These are phyloP conservation scores for Erigeron canadensis DNA, from an alignment of 129 eudicot genomes.

Conservation along the genomic window DNA sequence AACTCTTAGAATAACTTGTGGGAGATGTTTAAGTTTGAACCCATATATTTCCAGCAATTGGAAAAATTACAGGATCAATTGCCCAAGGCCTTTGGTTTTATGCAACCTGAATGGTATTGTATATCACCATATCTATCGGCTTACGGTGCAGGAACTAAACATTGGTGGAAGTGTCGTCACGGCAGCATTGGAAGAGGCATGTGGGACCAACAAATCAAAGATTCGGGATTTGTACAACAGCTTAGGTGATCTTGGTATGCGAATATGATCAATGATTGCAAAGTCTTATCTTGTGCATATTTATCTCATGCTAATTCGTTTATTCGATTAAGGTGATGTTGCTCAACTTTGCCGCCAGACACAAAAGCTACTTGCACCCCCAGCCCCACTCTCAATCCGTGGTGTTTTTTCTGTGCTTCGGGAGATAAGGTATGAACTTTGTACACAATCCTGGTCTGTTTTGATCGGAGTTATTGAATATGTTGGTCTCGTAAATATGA, in stretches of 20 bases:
- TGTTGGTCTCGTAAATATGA: constrained; percentile 7
- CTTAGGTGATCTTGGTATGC: constrained; percentile 95
- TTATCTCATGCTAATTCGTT: constrained; percentile 25
- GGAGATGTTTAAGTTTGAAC: not conserved
- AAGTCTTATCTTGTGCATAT: not conserved
- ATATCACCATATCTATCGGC: not conserved
- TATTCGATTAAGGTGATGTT: constrained; percentile 74
- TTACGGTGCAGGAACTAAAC: constrained; percentile 68
- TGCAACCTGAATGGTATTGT: not conserved
- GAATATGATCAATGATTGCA: not conserved
- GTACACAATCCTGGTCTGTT: not conserved
- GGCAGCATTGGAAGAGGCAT: constrained; percentile 87
- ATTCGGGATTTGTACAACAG: constrained; percentile 68
- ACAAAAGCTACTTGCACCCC: constrained; percentile 83
- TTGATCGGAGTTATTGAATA: not conserved
- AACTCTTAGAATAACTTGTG: not conserved
- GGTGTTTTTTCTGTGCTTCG: constrained; percentile 73
- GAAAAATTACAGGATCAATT: not conserved
- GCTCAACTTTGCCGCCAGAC: constrained; percentile 96
- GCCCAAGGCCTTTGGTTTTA: too few relatives aligned
- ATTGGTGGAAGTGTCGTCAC: constrained; percentile 85
- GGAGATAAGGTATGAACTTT: constrained; percentile 68
- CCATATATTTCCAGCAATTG: constrained; percentile 12
- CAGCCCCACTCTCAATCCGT: constrained; percentile 67
- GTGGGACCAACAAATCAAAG: constrained; percentile 75